These are phyloP conservation scores for Puccinia triticina DNA, from an alignment of 1,284 basidiomycete genomes.

Conservation along the genomic window DNA sequence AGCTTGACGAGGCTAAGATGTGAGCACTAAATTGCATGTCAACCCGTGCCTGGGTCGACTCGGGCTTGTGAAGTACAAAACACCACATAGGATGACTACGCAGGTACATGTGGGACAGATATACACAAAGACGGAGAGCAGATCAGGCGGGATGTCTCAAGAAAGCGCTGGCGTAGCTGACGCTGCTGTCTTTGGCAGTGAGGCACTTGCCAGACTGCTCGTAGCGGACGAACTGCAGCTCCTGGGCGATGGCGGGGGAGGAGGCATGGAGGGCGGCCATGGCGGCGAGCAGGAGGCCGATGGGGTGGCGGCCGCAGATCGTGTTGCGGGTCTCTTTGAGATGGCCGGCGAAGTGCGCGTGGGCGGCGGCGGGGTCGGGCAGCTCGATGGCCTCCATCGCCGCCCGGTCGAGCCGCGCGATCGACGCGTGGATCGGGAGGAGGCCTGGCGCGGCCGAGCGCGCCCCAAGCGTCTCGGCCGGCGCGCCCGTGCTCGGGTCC, in stretches of 20 bases:
- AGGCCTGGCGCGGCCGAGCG: too few relatives aligned
- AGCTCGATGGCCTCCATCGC: conserved; percentile 71
- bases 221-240: conserved; percentile 75
- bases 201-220: conserved; percentile 83
- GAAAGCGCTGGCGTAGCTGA: conserved; percentile 91
- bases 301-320: conserved; percentile 93
- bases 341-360: conserved; percentile 69
- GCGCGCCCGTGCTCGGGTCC: too few relatives aligned
- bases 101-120: background rate
- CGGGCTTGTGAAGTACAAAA: too few relatives aligned
- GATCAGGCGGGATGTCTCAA: conserved; percentile 59
- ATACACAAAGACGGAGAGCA: background rate
- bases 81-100: background rate
- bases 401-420: conserved; percentile 74
- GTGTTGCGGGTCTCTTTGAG: conserved; percentile 85
- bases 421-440: conserved; percentile 66
- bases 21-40: too few relatives aligned
- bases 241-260: conserved; percentile 56
- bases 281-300: conserved; percentile 83
- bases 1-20: too few relatives aligned
- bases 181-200: conserved; percentile 76
- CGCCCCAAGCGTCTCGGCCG: too few relatives aligned
- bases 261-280: conserved; percentile 68
- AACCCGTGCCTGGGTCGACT: too few relatives aligned
- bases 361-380: conserved; percentile 63